phyloP scores from a whole-genome alignment of 2,329 filamentous ascomycete species.

The Calonectria naviculata region DNA sequence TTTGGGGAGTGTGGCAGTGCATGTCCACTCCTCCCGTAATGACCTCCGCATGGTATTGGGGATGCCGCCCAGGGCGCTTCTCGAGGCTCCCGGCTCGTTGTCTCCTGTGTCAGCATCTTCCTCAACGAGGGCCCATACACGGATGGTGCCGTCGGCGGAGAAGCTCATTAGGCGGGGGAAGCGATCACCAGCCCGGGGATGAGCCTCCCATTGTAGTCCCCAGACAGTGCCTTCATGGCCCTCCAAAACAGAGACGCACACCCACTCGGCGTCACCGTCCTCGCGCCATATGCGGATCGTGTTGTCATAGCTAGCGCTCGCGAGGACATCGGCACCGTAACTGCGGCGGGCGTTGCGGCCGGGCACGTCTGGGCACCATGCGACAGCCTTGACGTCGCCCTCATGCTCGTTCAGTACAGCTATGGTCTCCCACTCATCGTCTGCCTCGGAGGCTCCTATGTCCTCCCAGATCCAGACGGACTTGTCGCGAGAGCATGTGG shows the following conservation, averaged over 20 bases:
- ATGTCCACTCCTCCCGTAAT: conserved; percentile 85
- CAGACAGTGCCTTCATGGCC: conserved; percentile 91
- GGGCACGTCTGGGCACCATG: conserved; percentile 83
- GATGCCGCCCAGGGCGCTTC: conserved; percentile 67
- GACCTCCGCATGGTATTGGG: conserved; percentile 90
- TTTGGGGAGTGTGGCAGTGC: conserved; percentile 79
- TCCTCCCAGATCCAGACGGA: conserved; percentile 99
- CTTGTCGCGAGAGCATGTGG: conserved; percentile 93
- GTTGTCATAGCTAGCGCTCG: conserved; percentile 94
- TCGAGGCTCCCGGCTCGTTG: conserved; percentile 43
- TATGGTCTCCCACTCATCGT: conserved; percentile 97
- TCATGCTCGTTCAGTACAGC: conserved; percentile 95
- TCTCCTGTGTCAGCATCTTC: conserved; percentile 58
- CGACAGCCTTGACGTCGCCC: conserved; percentile 93
- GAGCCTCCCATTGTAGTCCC: conserved; percentile 80
- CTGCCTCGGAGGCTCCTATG: conserved; percentile 75
- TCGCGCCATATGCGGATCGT: conserved; percentile 90
- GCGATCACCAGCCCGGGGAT: conserved; percentile 48
- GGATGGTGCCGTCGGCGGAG: conserved; percentile 84
- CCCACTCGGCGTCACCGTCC: conserved; percentile 91
- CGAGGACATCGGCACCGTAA: conserved; percentile 78
- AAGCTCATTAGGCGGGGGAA: conserved; percentile 80
- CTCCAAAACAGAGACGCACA: conserved; percentile 83
- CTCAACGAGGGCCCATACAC: conserved; percentile 79
- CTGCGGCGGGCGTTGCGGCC: conserved; percentile 57